These are phyloP conservation scores for Arthrocladium fulminans DNA, from an alignment of 2,329 filamentous ascomycete genomes.

Conservation along the genomic window DNA sequence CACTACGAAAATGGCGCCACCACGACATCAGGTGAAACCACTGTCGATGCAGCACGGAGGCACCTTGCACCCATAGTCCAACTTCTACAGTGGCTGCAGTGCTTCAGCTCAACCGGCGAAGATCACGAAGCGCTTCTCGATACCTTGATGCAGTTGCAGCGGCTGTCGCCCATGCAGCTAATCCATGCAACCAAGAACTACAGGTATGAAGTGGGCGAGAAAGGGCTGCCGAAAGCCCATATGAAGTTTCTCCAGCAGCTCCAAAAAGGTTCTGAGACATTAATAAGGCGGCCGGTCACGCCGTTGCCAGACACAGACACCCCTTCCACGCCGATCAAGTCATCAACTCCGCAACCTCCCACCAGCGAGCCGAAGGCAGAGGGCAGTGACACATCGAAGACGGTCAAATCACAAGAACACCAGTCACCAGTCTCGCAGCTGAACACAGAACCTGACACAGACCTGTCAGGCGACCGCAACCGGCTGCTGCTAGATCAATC, in stretches of 20 bases:
- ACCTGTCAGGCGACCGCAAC: conserved; percentile 17
- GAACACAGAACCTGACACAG: conserved; percentile 15
- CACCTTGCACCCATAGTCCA: conserved; percentile 89
- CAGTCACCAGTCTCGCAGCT: conserved; percentile 12
- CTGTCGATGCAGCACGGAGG: conserved; percentile 69
- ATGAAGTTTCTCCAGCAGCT: conserved; percentile 76
- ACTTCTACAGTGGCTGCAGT: conserved; percentile 92
- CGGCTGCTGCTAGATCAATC: conserved; percentile 73
- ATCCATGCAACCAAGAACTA: conserved; percentile 90
- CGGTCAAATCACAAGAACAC: conserved; percentile 12
- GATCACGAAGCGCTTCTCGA: conserved; percentile 80
- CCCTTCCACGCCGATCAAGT: conserved; percentile 5
- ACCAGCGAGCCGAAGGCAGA: conserved; percentile 11
- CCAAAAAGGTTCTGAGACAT: conserved; percentile 58
- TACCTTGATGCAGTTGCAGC: conserved; percentile 80
- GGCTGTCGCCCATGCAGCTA: conserved; percentile 76
- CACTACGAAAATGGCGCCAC: conserved; percentile 92
- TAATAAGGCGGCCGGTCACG: conserved; percentile 39
- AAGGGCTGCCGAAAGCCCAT: conserved; percentile 76
- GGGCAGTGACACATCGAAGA: conserved; percentile 6
- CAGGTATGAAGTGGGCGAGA: conserved; percentile 89
- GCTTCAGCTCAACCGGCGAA: conserved; percentile 87
- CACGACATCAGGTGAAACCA: conserved; percentile 74
- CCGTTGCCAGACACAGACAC: conserved; percentile 31
- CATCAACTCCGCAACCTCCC: conserved; percentile 11